A percentile compares a stretch with the other conserved stretches of the same genome.
Evolutionary conservation across 2,329 filamentous ascomycete species (phyloP).

Genomic region (Aschersonia sp.): DNA sequence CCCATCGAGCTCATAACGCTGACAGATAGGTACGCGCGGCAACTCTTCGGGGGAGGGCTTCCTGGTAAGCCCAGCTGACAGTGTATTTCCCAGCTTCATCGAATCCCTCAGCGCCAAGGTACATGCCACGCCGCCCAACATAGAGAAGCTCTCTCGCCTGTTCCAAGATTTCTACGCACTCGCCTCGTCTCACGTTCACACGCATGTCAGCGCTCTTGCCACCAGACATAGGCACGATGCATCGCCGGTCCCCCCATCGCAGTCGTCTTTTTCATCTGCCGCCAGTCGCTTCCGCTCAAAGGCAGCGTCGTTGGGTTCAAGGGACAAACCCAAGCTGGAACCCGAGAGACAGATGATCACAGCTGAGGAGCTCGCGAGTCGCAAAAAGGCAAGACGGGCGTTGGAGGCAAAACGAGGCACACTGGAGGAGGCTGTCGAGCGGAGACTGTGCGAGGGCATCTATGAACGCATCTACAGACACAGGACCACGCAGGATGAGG

Average conservation of each 20-base stretch:
- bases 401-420: constrained; percentile 64
- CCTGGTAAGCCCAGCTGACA: too few relatives aligned
- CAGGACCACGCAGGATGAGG: constrained; percentile 81
- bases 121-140: constrained; percentile 67
- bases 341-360: constrained; percentile 77
- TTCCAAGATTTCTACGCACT: constrained; percentile 90
- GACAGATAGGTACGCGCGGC: constrained; percentile 60
- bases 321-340: constrained; percentile 34
- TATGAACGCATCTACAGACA: constrained; percentile 88
- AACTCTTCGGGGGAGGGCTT: too few relatives aligned
- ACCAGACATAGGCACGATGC: constrained; percentile 57
- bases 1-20: constrained; percentile 87
- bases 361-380: constrained; percentile 64
- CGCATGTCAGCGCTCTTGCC: constrained; percentile 70
- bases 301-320: constrained; percentile 36
- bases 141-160: constrained; percentile 68
- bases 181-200: constrained; percentile 69
- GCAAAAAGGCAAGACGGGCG: constrained; percentile 62
- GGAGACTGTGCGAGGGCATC: constrained; percentile 68
- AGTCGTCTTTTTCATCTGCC: constrained; percentile 40
- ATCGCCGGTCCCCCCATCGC: constrained; percentile 34
- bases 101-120: constrained; percentile 80
- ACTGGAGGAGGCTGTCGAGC: constrained; percentile 84
- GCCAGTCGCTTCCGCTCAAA: constrained; percentile 42
- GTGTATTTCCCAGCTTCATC: constrained; percentile 51